Conservation (phyloP, 768 basidiomycete genomes). For the Pulveroboletus sp. region DNA sequence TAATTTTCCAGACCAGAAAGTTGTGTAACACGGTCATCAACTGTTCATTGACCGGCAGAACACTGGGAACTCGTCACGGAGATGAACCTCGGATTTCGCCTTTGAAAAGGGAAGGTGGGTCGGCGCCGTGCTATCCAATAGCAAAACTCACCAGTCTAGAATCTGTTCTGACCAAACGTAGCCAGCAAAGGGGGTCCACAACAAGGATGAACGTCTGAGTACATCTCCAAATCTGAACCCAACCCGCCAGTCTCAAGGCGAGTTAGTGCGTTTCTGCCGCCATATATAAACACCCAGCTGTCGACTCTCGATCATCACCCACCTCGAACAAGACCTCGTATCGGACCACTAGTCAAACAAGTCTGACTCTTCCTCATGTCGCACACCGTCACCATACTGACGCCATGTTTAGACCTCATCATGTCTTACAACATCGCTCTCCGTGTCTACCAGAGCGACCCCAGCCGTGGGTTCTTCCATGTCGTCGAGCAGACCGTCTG, state of each 20-base stretch:
- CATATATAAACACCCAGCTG: slow-evolving; percentile 1
- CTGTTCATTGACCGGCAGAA: no score
- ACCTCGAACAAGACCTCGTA: background rate
- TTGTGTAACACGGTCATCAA: no score
- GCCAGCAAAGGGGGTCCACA: no score
- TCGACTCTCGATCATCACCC: background rate
- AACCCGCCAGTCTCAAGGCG: background rate
- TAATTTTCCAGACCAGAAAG: no score
- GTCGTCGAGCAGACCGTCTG: slow-evolving; percentile 6
- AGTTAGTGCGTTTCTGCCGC: background rate
- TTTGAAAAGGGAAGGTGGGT: no score
- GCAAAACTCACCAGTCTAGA: no score
- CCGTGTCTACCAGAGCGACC: slow-evolving; percentile 4
- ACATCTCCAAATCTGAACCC: background rate
- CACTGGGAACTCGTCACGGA: no score
- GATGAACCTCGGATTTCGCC: no score
- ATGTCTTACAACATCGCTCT: slow-evolving; percentile 10
- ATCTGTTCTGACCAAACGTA: no score
- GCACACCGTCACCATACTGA: background rate
- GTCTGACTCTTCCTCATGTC: background rate
- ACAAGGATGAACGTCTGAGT: background rate
- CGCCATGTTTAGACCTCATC: background rate
- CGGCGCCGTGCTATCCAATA: no score
- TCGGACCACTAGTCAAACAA: background rate
- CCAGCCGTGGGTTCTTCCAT: background rate